These are phyloP conservation scores for Geranomyces michiganensis DNA, from an alignment of 192 early-diverging fungal genomes.

Conservation along the genomic window DNA sequence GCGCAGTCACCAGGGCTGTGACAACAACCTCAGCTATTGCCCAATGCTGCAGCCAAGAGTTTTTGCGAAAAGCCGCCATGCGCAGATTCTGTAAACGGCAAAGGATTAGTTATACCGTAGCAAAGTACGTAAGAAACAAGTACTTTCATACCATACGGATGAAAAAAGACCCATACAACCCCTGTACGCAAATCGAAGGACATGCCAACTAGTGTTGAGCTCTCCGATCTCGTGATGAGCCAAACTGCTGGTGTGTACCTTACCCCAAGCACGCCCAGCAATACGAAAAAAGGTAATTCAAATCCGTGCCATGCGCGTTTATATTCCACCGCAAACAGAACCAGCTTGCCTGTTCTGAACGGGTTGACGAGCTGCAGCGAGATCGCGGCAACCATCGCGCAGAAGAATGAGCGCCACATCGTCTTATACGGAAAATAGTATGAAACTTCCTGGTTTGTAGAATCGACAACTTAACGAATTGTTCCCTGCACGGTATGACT, in stretches of 20 bases:
- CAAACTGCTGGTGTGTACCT: slow-evolving; percentile 6
- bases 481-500: background rate
- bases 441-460: slow-evolving; percentile 75
- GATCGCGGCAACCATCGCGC: slow-evolving; percentile 92
- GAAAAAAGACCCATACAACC: slow-evolving; percentile 54
- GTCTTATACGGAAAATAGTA: slow-evolving; percentile 93
- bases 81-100: slow-evolving; percentile 34
- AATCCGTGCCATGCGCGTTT: slow-evolving; percentile 95
- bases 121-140: background rate
- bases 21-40: slow-evolving; percentile 51
- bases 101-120: background rate
- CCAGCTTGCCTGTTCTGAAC: slow-evolving; percentile 94
- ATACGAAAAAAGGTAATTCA: slow-evolving; percentile 70
- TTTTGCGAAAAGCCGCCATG: slow-evolving; percentile 38
- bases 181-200: slow-evolving; percentile 20
- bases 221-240: background rate
- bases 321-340: slow-evolving; percentile 92
- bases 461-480: background rate
- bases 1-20: slow-evolving; percentile 52
- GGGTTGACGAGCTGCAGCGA: slow-evolving; percentile 77
- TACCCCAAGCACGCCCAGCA: slow-evolving; percentile 81
- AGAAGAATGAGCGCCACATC: slow-evolving; percentile 97
- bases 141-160: slow-evolving; percentile 44
- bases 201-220: no score
- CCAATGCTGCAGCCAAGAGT: slow-evolving; percentile 32